Conservation (phyloP, 768 basidiomycete species). For the Fomitopsis serialis region DNA sequence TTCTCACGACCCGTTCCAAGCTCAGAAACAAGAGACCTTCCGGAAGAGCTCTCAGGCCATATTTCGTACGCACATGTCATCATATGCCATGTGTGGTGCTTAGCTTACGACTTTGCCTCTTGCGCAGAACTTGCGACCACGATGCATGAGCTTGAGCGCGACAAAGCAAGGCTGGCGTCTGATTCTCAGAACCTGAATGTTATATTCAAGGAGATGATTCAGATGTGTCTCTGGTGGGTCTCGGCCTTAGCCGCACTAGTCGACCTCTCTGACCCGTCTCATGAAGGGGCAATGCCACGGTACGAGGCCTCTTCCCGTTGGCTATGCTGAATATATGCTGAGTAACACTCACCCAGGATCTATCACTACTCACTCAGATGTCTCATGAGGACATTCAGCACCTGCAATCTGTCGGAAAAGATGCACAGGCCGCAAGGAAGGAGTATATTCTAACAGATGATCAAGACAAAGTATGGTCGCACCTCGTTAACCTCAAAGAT, state of each 20-base stretch:
- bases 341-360: slow-evolving; percentile 48
- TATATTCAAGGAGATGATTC: slow-evolving; percentile 80
- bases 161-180: slow-evolving; percentile 37
- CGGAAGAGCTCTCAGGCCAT: slow-evolving; percentile 73
- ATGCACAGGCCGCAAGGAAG: slow-evolving; percentile 72
- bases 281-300: slow-evolving; percentile 90
- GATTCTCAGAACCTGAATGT: slow-evolving; percentile 53
- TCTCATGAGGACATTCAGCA: slow-evolving; percentile 77
- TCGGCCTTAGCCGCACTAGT: background rate
- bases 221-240: slow-evolving; percentile 80
- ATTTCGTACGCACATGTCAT: slow-evolving; percentile 47
- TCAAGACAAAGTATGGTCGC: slow-evolving; percentile 66
- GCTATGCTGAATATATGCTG: background rate
- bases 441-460: slow-evolving; percentile 85
- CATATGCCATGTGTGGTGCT: too few relatives aligned
- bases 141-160: slow-evolving; percentile 58
- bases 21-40: slow-evolving; percentile 79
- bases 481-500: slow-evolving; percentile 42
- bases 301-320: slow-evolving; percentile 24
- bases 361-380: slow-evolving; percentile 85
- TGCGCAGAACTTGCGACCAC: slow-evolving; percentile 63
- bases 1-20: slow-evolving; percentile 76
- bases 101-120: background rate
- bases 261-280: background rate
- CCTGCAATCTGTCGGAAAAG: slow-evolving; percentile 76